Evolutionary conservation across 495 filamentous ascomycete species (phyloP), one percentile per base, ranked within the genome.

Genomic region (Hypoxylon perforatum): DNA sequence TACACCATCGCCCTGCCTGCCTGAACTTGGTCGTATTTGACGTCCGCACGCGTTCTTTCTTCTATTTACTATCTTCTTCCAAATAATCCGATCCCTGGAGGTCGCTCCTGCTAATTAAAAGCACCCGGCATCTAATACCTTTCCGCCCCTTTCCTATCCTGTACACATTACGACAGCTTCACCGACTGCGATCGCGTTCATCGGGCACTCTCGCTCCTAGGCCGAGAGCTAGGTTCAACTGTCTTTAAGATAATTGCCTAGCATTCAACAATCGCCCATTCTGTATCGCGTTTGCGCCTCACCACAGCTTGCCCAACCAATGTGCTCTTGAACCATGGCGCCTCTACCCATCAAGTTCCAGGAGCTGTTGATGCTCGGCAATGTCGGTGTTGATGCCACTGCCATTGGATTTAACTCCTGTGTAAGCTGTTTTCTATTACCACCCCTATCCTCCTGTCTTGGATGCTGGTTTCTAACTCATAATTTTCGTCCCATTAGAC

Each of bases 331-430:
- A 70, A 78, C 46, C 75, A 84, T 84, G 81, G 78, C 80, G 65
- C 75, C 75, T 58, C 67, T 97, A 70, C 94, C 94, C 69, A 97
- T 97, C 84, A 92, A 92, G 81, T 97, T 97, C 78, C 92, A 90
- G 77, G 94, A 97, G 87, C 85, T 96, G 73, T 83, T 96, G 73
- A 91, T 91, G 87, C 91, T 96, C 85, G 76, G 84, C 74, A 88
- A 87, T 78, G 79, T 88, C 61, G 92, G 91, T 70, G 92, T 99
- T 75, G 88, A 89, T 76, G 91, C 92, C 86, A 74, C 82, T 56
- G 91, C 94, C 58, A 96, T 99, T 85, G 91, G 93, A 72, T 99
- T 98, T 84, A 96, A 96, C 76, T 91, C 91, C 78, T 97, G 94
- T 82, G 94, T 98, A 85, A 87, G 93, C 82, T 58, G 38, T 54